Percentiles rank a stretch among this genome's conserved stretches.
These are phyloP conservation scores for Fusarium acutatum DNA, from an alignment of 2,329 filamentous ascomycete species.

Conservation along the genomic window DNA sequence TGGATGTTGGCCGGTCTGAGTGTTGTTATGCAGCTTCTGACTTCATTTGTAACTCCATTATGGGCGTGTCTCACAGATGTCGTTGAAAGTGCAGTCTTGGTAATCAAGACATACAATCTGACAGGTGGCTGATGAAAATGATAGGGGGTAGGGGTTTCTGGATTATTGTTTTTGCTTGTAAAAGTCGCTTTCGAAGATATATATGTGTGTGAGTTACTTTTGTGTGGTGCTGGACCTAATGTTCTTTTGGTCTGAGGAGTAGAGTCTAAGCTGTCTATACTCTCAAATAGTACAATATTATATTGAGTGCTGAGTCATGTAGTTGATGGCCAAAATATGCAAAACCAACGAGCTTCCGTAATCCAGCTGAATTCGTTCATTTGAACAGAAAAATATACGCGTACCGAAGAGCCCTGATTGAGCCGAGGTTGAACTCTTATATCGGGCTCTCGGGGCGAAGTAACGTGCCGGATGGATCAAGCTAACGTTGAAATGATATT, in stretches of 20 bases:
- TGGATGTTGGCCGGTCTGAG: not conserved
- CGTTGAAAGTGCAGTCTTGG: not conserved
- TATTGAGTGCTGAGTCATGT: not conserved
- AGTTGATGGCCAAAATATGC: not conserved
- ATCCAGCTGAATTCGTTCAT: not conserved
- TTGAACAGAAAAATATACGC: not conserved
- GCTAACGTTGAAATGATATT: not conserved
- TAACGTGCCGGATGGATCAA: not conserved
- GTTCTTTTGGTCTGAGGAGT: not conserved
- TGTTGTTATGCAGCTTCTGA: not conserved
- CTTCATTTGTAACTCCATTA: too few species aligned
- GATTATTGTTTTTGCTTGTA: not conserved
- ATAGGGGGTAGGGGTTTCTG: not conserved
- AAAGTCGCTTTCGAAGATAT: not conserved
- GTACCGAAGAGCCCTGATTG: not conserved
- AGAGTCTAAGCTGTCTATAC: not conserved
- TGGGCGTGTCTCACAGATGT: not conserved
- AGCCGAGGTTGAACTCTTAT: not conserved
- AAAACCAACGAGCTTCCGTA: not conserved
- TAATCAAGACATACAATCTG: not conserved
- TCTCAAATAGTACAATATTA: not conserved
- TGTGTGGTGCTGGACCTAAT: not conserved
- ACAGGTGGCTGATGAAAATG: not conserved
- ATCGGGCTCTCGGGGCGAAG: constrained; percentile 1
- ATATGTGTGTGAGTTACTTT: not conserved